A percentile compares a stretch with the other conserved stretches of the same genome.
Conservation (phyloP, 177 flowering plant genomes). For the Tripterygium wilfordii region DNA sequence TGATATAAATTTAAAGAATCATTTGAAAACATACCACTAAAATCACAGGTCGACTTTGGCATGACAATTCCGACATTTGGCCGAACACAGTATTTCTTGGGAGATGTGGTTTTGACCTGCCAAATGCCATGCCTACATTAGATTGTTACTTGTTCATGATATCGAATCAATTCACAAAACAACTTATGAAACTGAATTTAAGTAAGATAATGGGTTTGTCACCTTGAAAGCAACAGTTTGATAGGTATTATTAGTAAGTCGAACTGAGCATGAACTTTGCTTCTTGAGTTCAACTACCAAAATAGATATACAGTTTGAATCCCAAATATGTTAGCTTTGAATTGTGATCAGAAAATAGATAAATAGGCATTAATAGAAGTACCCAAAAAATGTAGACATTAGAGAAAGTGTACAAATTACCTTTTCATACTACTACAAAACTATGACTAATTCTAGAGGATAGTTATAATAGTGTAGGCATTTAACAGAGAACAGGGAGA, state of each 20-base stretch:
- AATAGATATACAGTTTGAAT: too few species aligned
- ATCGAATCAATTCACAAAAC: background rate
- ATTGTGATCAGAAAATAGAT: too few species aligned
- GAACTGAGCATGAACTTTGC: slow-evolving; percentile 39
- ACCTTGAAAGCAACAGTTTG: slow-evolving; percentile 60
- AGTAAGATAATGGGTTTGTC: background rate
- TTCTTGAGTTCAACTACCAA: slow-evolving; percentile 43
- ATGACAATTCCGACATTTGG: slow-evolving; percentile 46
- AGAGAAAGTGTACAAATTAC: too few species aligned
- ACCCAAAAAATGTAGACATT: background rate
- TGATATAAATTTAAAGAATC: too few species aligned
- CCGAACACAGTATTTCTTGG: slow-evolving; percentile 54
- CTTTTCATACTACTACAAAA: too few species aligned
- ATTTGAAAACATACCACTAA: slow-evolving; percentile 47
- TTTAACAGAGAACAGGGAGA: too few species aligned
- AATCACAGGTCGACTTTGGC: slow-evolving; percentile 41
- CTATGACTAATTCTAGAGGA: too few species aligned
- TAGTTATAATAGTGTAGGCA: too few species aligned
- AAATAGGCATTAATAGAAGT: background rate
- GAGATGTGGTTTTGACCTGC: slow-evolving; percentile 61
- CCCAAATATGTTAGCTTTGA: too few species aligned
- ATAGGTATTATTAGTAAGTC: slow-evolving; percentile 32
- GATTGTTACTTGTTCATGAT: background rate
- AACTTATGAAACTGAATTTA: background rate
- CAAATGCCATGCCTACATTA: slow-evolving; percentile 4